These are phyloP conservation scores for Salix caprea DNA, from an alignment of 345 rosid species.

Conservation along the genomic window DNA sequence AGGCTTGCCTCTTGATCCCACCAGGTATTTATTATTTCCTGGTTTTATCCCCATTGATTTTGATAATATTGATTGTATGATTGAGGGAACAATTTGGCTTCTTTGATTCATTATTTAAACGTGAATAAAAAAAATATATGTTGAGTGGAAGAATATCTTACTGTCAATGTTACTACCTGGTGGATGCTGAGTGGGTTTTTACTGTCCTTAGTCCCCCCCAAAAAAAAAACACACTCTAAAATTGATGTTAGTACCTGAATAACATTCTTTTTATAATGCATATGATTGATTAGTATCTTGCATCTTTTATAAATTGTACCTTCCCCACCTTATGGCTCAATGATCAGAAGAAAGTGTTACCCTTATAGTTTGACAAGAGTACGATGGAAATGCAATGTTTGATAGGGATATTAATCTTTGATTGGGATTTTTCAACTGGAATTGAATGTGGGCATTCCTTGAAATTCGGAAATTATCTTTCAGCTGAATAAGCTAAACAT, in stretches of 20 bases:
- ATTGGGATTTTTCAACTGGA: background rate
- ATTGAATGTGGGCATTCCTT: background rate
- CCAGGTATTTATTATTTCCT: conserved; percentile 21
- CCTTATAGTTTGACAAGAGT: background rate
- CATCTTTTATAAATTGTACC: background rate
- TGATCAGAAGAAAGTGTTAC: too few species aligned
- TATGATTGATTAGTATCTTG: conserved; percentile 4
- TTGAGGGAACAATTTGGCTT: conserved; percentile 10
- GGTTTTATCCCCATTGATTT: conserved; percentile 2
- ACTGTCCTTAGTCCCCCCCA: background rate
- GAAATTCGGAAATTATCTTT: background rate
- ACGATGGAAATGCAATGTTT: background rate
- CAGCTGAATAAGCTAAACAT: too few species aligned
- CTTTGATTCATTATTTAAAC: conserved; percentile 15
- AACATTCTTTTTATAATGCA: background rate
- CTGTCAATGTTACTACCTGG: background rate
- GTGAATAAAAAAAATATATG: conserved; percentile 18
- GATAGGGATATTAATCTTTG: background rate
- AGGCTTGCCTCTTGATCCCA: conserved; percentile 12
- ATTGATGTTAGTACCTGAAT: background rate
- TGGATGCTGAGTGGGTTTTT: background rate
- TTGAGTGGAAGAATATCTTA: background rate
- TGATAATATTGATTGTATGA: conserved; percentile 15
- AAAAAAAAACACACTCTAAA: background rate
- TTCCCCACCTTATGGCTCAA: background rate